Conservation (phyloP, 2,329 filamentous ascomycete genomes). For the Pseudocercospora fijiensis region DNA sequence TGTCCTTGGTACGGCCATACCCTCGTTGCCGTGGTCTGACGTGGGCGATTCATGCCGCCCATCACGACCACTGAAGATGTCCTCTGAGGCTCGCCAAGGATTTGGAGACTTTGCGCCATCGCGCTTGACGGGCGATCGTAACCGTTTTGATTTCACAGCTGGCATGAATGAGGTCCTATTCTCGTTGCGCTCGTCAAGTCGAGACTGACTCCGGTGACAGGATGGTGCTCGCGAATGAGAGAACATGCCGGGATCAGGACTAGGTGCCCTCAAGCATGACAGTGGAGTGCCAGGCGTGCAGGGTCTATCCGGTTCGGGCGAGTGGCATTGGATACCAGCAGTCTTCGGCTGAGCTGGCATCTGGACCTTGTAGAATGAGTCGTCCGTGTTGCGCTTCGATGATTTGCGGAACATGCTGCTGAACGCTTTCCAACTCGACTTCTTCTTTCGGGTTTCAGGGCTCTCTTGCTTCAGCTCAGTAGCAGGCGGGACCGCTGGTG, state of each 20-base stretch:
- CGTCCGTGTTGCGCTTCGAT: conserved; percentile 15
- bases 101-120: conserved; percentile 10
- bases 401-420: conserved; percentile 30
- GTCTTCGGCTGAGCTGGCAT: background rate
- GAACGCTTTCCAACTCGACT: conserved; percentile 34
- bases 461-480: background rate
- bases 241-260: conserved; percentile 11
- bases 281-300: conserved; percentile 8
- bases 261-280: conserved; percentile 19
- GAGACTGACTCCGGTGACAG: conserved; percentile 5
- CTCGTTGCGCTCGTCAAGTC: conserved; percentile 10
- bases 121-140: conserved; percentile 1
- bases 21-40: conserved; percentile 1
- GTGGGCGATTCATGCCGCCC: conserved; percentile 21
- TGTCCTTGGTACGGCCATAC: conserved; percentile 16
- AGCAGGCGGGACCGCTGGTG: conserved; percentile 5
- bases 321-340: background rate
- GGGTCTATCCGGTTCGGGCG: background rate
- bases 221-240: conserved; percentile 3
- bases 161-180: conserved; percentile 6
- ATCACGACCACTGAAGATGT: conserved; percentile 15
- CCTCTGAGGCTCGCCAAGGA: conserved; percentile 18
- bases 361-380: conserved; percentile 11
- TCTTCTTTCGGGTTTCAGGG: conserved; percentile 23
- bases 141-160: background rate